phyloP scores from a whole-genome alignment of 2,329 filamentous ascomycete genomes.

The Ceratocystis alfenasii region DNA sequence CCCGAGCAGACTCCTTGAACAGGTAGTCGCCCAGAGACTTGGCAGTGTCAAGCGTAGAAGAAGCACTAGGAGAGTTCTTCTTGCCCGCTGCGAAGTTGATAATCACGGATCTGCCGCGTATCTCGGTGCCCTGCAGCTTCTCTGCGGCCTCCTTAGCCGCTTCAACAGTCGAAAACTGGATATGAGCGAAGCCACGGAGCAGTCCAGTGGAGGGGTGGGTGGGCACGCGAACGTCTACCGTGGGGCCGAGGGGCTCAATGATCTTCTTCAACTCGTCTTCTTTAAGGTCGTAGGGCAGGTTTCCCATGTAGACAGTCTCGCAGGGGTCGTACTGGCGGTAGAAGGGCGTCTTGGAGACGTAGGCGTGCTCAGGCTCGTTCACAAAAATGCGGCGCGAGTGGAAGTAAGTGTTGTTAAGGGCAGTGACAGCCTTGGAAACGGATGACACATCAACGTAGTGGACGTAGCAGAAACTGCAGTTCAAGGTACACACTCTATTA shows the following conservation, averaged over 20 bases:
- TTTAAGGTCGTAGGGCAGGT: constrained; percentile 75
- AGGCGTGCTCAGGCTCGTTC: constrained; percentile 11
- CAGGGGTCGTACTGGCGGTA: neutral
- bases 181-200: constrained; percentile 73
- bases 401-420: constrained; percentile 20
- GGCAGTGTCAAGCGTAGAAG: neutral
- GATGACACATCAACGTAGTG: constrained; percentile 16
- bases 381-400: constrained; percentile 21
- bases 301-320: constrained; percentile 64
- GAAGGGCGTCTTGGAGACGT: constrained; percentile 9
- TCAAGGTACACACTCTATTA: neutral
- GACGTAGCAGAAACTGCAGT: constrained; percentile 17
- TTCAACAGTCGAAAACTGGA: constrained; percentile 59
- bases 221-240: constrained; percentile 66
- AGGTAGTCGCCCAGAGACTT: neutral
- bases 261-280: constrained; percentile 70
- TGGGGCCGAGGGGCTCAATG: constrained; percentile 57
- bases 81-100: constrained; percentile 46
- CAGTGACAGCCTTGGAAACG: constrained; percentile 15
- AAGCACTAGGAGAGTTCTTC: neutral
- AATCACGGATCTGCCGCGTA: constrained; percentile 55
- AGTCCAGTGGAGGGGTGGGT: constrained; percentile 71
- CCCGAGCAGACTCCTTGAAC: neutral
- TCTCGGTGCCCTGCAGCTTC: constrained; percentile 40
- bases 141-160: constrained; percentile 51